Conservation (phyloP, 306 rosid species). For the Vigna unguiculata region DNA sequence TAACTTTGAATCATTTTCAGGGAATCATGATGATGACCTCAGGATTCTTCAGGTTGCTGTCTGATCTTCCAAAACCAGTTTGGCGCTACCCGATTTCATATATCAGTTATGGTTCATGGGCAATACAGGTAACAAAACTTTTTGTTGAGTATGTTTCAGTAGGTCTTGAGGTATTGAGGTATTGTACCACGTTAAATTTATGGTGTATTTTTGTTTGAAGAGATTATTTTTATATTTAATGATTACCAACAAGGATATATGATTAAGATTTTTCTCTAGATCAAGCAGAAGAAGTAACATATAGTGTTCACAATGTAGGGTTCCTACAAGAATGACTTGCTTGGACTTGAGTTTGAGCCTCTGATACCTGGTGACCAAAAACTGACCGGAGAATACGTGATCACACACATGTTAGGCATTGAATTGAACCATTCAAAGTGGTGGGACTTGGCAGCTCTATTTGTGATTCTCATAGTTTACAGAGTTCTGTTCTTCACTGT, state of each 20-base stretch:
- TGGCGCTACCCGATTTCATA: conserved; percentile 79
- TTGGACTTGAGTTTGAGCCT: conserved; percentile 72
- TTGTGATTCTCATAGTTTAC: conserved; percentile 47
- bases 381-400: conserved; percentile 53
- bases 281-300: too few relatives aligned
- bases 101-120: conserved; percentile 69
- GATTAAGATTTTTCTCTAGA: too few relatives aligned
- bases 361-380: conserved; percentile 55
- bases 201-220: too few relatives aligned
- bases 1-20: conserved; percentile 46
- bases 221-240: too few relatives aligned
- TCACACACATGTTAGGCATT: conserved; percentile 57
- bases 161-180: too few relatives aligned
- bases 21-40: conserved; percentile 98
- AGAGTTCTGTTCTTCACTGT: conserved; percentile 51
- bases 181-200: too few relatives aligned
- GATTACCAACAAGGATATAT: too few relatives aligned
- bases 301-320: conserved; percentile 46
- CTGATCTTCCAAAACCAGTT: conserved; percentile 74
- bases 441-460: conserved; percentile 65
- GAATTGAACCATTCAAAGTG: conserved; percentile 62
- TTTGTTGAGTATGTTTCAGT: too few relatives aligned
- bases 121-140: too few relatives aligned
- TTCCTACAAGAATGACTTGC: conserved; percentile 71
- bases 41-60: conserved; percentile 66